Base-by-base conservation (phyloP, 108 stramenopile species). In the Fragilariopsis cylindrus region DNA sequence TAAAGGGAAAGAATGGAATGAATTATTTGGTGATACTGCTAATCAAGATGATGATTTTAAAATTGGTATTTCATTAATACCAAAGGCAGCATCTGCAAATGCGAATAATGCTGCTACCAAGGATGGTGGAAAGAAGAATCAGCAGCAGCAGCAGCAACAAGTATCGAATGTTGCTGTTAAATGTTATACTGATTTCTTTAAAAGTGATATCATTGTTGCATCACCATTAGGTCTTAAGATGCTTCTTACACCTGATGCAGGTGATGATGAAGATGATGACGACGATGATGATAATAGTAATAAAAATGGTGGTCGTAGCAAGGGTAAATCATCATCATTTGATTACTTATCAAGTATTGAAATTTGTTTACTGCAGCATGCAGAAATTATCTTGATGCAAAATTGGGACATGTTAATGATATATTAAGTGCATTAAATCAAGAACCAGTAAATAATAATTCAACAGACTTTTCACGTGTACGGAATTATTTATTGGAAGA, bases 11-110 rank as follows among this genome's bases (percentile, higher is more conserved):
- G 96, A 96, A 63, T 97, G 96, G 96, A 78, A 89, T 53, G 92
- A 95, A 65, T 60, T 97, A 43, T 91, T 98, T 70, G 96, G 92
- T 30, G 96, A 94, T 56, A 78, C 87, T 44, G 90, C 72, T 40
- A 97, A 98, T 69, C 71, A 83, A 45, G 98, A 98, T 69, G 98
- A 98, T 72, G 96, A 97, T 66, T 97, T 98, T 75, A 95, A 95
- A 71, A 70, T 97, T 48, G 98, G 96, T 52, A 85, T 98, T 44
- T 78, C 94, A 3, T 46, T 98, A 4, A 88, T 92, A 8, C 89
- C 89, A 45, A 88, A 86, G 63, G 63, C 76, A 42, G 83, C 78
- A 2, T 41, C 16, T 57, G 56, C 19, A 52, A 19, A 63, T 18
- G 52, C 44, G 13, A 55, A 52, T 15, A 58, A 49, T 16, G 55